phyloP scores from a whole-genome alignment of 2,329 filamentous ascomycete genomes.

The Myriosclerotinia scirpicola region DNA sequence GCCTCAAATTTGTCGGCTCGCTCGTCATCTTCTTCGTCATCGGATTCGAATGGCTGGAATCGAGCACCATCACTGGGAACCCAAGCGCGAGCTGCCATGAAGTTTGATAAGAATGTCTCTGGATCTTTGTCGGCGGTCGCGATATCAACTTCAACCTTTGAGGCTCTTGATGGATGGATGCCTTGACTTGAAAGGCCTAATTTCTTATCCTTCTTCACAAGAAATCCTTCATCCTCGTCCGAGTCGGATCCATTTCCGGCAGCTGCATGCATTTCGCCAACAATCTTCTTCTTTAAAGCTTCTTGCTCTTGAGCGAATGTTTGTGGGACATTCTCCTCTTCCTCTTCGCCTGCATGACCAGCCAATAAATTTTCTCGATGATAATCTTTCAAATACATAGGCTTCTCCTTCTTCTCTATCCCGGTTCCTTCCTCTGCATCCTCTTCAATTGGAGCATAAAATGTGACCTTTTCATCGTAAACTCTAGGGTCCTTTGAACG shows the following conservation, averaged over 20 bases:
- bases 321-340: slow-evolving; percentile 54
- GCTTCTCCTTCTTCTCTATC: slow-evolving; percentile 70
- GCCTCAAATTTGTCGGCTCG: slow-evolving; percentile 85
- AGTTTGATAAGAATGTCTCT: slow-evolving; percentile 91
- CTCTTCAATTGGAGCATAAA: slow-evolving; percentile 69
- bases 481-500: slow-evolving; percentile 87
- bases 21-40: slow-evolving; percentile 71
- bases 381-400: slow-evolving; percentile 84
- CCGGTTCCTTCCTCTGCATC: slow-evolving; percentile 42
- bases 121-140: slow-evolving; percentile 82
- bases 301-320: slow-evolving; percentile 91
- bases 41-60: slow-evolving; percentile 85
- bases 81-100: slow-evolving; percentile 91
- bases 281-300: slow-evolving; percentile 71
- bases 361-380: slow-evolving; percentile 86
- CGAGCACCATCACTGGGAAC: slow-evolving; percentile 64
- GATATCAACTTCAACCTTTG: slow-evolving; percentile 60
- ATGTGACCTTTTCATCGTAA: slow-evolving; percentile 77
- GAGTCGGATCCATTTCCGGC: slow-evolving; percentile 48
- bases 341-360: slow-evolving; percentile 62
- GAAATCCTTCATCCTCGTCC: slow-evolving; percentile 60
- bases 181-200: slow-evolving; percentile 45
- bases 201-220: slow-evolving; percentile 65
- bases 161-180: slow-evolving; percentile 57
- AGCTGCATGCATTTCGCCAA: slow-evolving; percentile 75